Percentiles rank a stretch among this genome's conserved stretches.
Conservation (phyloP, 2,329 filamentous ascomycete species). For the Fonsecaea erecta region DNA sequence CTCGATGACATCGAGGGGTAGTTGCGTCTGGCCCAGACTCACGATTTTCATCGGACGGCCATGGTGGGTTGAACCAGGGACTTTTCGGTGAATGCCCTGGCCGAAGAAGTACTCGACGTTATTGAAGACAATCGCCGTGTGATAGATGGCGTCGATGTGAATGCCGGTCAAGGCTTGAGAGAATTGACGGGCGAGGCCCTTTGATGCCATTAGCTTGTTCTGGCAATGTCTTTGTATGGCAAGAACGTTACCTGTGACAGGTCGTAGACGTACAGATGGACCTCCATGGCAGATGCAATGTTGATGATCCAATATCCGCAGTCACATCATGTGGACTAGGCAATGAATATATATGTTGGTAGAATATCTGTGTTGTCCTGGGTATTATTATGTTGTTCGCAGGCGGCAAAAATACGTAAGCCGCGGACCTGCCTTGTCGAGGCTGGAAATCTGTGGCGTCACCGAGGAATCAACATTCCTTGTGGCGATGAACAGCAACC, state of each 20-base stretch:
- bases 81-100: slow-evolving; percentile 79
- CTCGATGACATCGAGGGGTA: slow-evolving; percentile 79
- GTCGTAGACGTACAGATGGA: slow-evolving; percentile 79
- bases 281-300: slow-evolving; percentile 63
- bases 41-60: slow-evolving; percentile 79
- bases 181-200: slow-evolving; percentile 64
- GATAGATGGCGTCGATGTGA: slow-evolving; percentile 90
- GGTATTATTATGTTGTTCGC: neutral
- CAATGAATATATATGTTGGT: neutral
- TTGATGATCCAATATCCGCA: neutral
- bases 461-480: neutral
- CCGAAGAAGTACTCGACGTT: slow-evolving; percentile 92
- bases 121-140: slow-evolving; percentile 84
- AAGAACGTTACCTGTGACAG: slow-evolving; percentile 60
- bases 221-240: neutral
- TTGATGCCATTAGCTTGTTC: slow-evolving; percentile 15
- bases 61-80: slow-evolving; percentile 82
- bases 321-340: neutral
- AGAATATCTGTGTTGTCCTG: neutral
- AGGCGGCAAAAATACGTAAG: slow-evolving; percentile 29
- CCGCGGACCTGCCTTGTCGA: slow-evolving; percentile 1
- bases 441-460: slow-evolving; percentile 22
- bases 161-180: slow-evolving; percentile 65
- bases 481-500: no score
- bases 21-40: slow-evolving; percentile 73